Evolutionary conservation across 2,329 filamentous ascomycete genomes (phyloP), one percentile per base, ranked within the genome.

Genomic region (Colletotrichum australisinense): DNA sequence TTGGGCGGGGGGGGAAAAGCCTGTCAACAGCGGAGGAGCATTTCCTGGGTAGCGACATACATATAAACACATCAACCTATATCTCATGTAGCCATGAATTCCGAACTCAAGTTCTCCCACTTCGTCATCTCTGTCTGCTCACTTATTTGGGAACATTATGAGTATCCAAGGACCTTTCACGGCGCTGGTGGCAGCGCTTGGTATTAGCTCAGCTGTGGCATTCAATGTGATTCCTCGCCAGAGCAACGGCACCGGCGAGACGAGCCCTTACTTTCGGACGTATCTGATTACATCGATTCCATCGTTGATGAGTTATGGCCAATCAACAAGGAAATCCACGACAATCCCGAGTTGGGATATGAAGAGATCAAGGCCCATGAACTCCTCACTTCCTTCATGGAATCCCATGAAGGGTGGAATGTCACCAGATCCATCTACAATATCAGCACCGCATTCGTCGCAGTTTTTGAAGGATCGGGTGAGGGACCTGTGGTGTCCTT

Each of bases 361-460:
- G 79, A 86, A 49, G 85, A 87, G 74, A 77, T 79, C 57, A 82
- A 83, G 22, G 85, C 85, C 0, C 85, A 87, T 67, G 78, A 83
- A 4, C 76, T 82, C 2, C 77, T 87, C 42, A 84, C 83, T 0
- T 77, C 79, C 5, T 86, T 81, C 65, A 76, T 85, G 73, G 76
- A 78, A 59, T 77, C 75, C 12, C 80, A 81, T 42, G 71, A 78
- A 6, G 82, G 79, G 6, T 85, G 84, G 84, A 77, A 81, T 4
- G 84, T 87, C 7, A 84, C 80, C 0, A 75, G 78, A 4, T 82
- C 82, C 0, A 83, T 84, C 0, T 85, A 84, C 30, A 81, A 80
- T 2, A 82, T 87, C 58, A 79, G 80, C 5, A 87, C 85, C 3
- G 85, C 85, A 6, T 87, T 86, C 70, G 80, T 83, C 52, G 85